Evolutionary conservation across 106 monocot genomes (phyloP).

Genomic region (Dendrobium nobile): DNA sequence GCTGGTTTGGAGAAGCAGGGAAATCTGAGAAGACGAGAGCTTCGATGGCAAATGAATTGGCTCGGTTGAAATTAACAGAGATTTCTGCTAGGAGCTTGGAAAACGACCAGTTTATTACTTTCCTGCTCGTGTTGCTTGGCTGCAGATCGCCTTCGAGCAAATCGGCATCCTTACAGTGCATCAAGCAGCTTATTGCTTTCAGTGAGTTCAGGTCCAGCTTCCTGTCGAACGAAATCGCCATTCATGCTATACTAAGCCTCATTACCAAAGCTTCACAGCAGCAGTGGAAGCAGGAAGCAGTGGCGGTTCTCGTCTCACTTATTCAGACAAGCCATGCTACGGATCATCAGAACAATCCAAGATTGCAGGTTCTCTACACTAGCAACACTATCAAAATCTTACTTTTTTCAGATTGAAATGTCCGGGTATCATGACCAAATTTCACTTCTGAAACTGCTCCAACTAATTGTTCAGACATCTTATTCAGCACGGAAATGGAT

Average conservation of each 20-base stretch:
- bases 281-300: slow-evolving; percentile 8
- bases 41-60: slow-evolving; percentile 8
- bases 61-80: slow-evolving; percentile 7
- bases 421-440: not conserved
- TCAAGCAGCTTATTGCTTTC: slow-evolving; percentile 3
- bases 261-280: not conserved
- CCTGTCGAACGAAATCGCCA: not conserved
- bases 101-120: slow-evolving; percentile 3
- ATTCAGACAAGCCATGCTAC: not conserved
- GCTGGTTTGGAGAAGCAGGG: not conserved
- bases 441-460: slow-evolving; percentile 6
- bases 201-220: not conserved
- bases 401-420: not conserved
- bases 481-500: slow-evolving; percentile 1
- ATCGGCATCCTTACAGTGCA: slow-evolving; percentile 7
- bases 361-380: slow-evolving; percentile 9
- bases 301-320: slow-evolving; percentile 9
- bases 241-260: slow-evolving; percentile 6
- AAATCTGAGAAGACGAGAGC: not conserved
- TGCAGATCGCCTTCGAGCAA: not conserved
- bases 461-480: slow-evolving; percentile 8
- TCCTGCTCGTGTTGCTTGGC: not conserved
- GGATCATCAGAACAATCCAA: not conserved
- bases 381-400: slow-evolving; percentile 12
- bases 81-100: slow-evolving; percentile 1